phyloP scores from a whole-genome alignment of 805 yeast genomes.

The Candida pini region DNA sequence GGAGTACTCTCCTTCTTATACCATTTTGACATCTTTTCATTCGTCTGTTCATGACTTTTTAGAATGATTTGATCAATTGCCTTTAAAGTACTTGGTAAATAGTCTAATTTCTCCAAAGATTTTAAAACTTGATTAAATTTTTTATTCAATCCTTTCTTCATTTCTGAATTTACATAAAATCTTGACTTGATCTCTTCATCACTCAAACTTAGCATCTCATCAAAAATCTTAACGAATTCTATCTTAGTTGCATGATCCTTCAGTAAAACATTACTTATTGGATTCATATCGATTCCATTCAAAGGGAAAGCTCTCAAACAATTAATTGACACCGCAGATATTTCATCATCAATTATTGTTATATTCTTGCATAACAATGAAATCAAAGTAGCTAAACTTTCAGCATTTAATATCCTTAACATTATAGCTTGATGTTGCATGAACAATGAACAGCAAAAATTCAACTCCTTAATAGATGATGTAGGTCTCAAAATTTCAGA shows the following conservation, averaged over 20 bases:
- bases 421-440: slow-evolving; percentile 17
- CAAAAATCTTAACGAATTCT: slow-evolving; percentile 2
- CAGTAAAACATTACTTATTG: not conserved
- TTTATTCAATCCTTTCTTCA: slow-evolving; percentile 6
- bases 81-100: slow-evolving; percentile 1
- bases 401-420: slow-evolving; percentile 4
- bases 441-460: slow-evolving; percentile 18
- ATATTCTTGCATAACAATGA: slow-evolving; percentile 12
- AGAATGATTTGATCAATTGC: slow-evolving; percentile 2
- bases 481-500: slow-evolving; percentile 5
- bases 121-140: slow-evolving; percentile 5
- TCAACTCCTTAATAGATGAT: slow-evolving; percentile 3
- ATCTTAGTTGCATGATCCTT: not conserved
- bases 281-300: slow-evolving; percentile 2
- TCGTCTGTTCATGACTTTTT: not conserved
- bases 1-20: slow-evolving; percentile 26
- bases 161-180: slow-evolving; percentile 6
- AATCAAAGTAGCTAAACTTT: slow-evolving; percentile 9
- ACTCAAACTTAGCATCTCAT: slow-evolving; percentile 8
- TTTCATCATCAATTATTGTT: slow-evolving; percentile 3
- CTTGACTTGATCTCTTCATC: slow-evolving; percentile 17
- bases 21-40: slow-evolving; percentile 1
- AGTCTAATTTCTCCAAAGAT: slow-evolving; percentile 1
- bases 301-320: slow-evolving; percentile 19
- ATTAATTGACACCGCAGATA: slow-evolving; percentile 17